Evolutionary conservation across 2,329 filamentous ascomycete genomes (phyloP), one percentile per base, ranked within the genome.

Genomic region (Ascochyta fabae): DNA sequence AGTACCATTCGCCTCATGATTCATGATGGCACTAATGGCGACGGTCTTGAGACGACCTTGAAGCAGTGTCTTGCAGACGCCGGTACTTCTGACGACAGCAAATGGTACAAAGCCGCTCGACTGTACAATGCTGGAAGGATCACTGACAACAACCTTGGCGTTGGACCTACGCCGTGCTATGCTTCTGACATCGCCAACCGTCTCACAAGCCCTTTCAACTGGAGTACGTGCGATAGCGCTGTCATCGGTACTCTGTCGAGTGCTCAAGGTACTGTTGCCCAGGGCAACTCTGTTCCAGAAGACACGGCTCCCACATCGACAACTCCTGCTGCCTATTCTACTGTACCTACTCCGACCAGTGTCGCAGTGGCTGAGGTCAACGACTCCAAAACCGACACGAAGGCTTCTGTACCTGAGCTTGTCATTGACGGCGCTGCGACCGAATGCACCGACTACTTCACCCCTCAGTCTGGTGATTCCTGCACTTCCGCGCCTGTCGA

Each of bases 161-260:
- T 74, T 49, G 78, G 78, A 40, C 63, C 66, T 33, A 82, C 80
- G 16, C 75, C 77, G 58, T 83, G 81, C 72, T 85, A 85, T 65
- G 73, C 77, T 8, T 77, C 72, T 16, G 82, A 84, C 58, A 72
- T 84, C 59, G 82, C 83, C 43, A 83, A 82, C 63, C 72, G 80
- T 40, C 68, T 82, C 38, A 68, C 15, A 77, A 79, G 12, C 69
- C 70, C 34, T 35, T 61, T 60, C 22, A 48, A 55, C 9, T 44
- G 36, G 27, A 59, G 58, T 42, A n/a, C 22, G 13, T 71, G 69
- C 53, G 52, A 65, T 38, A 52, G 39, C 19, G 54, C 53, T 24
- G 33, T 48, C 19, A 40, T 57, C n/a, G 44, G 46, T 8, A 46
- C 41, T 3, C 53, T 55, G 1, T 40, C 41, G 5, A 42, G 53